Conservation (phyloP, 2,329 filamentous ascomycete genomes). For the Penicillium expansum region DNA sequence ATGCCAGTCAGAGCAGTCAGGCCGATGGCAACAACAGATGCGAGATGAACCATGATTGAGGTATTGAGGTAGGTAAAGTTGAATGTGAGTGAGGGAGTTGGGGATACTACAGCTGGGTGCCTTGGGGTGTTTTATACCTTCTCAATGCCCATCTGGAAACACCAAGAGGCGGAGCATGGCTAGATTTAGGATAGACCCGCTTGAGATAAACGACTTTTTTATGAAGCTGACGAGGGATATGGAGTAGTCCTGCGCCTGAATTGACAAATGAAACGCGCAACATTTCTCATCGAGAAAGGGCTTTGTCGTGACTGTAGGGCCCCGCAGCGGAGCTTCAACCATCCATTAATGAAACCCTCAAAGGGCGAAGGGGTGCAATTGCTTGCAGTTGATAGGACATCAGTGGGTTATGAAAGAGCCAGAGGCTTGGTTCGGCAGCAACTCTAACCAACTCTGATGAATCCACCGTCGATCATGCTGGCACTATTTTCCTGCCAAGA, state of each 20-base stretch:
- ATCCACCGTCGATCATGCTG: slow-evolving; percentile 1
- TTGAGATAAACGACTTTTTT: neutral
- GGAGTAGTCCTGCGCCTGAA: neutral
- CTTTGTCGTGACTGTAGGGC: neutral
- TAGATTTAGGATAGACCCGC: neutral
- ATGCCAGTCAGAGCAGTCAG: slow-evolving; percentile 27
- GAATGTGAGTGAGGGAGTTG: neutral
- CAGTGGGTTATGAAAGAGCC: neutral
- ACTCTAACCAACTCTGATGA: neutral
- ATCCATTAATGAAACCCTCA: neutral
- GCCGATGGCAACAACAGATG: slow-evolving; percentile 23
- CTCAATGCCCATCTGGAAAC: neutral
- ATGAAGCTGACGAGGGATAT: neutral
- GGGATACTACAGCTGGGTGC: neutral
- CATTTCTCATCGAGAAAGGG: slow-evolving; percentile 12
- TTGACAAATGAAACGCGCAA: slow-evolving; percentile 11
- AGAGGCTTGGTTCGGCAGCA: neutral
- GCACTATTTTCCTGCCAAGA: slow-evolving; percentile 3
- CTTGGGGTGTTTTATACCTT: slow-evolving; percentile 1
- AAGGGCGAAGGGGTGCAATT: neutral
- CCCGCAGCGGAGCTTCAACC: slow-evolving; percentile 8
- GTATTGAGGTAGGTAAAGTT: neutral
- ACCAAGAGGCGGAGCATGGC: neutral
- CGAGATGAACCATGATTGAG: slow-evolving; percentile 19
- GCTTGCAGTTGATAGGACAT: slow-evolving; percentile 2